Evolutionary conservation across 352 stramenopile species (phyloP), one percentile per base, ranked within the genome.

Genomic region (Thalassiosira ordinaria): DNA sequence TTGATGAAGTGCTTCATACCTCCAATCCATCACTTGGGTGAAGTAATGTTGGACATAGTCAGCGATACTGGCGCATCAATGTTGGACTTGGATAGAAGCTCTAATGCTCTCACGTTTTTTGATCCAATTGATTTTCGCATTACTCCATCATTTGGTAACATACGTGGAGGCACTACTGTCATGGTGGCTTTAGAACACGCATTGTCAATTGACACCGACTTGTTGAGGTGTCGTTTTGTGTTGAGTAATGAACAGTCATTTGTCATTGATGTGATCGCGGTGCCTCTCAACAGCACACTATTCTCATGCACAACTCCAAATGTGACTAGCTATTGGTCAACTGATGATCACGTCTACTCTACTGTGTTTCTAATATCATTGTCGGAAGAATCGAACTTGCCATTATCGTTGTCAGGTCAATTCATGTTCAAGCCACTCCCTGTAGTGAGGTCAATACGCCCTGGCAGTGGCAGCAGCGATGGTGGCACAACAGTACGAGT

Each of bases 391-490:
- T 4, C 5, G 3, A 37, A 31, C 41, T 57, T 59, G 37, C 24
- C 44, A 53, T 27, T 61, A 26, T 44, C 37, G 1, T 67, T 31
- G n/a, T 18, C 37, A 49, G 46, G 51, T 20, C 55, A 35, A 20
- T 80, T 63, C 46, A 39, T 68, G n/a, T 80, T 80, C 62, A 74
- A 74, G 33, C 22, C 39, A 62, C 13, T 39, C 24, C 71, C 71
- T 64, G 24, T 2, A n/a, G 33, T 80, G 24, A 52, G 27, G 51
- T 51, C 39, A 41, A 67, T 80, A 29, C 41, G 29, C 35, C 60
- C 71, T 7, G 35, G 7, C 1, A 18, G 29, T 53, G 61, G 68
- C 11, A 56, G 39, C 18, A 39, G 7, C 14, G 37, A 79, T 49
- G 70, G 70, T 41, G 70, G 70, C n/a, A 79, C 70, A 29, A 35